Evolutionary conservation across 1,139 yeast species (phyloP).

Genomic region (Trichomonascaceae sp.): DNA sequence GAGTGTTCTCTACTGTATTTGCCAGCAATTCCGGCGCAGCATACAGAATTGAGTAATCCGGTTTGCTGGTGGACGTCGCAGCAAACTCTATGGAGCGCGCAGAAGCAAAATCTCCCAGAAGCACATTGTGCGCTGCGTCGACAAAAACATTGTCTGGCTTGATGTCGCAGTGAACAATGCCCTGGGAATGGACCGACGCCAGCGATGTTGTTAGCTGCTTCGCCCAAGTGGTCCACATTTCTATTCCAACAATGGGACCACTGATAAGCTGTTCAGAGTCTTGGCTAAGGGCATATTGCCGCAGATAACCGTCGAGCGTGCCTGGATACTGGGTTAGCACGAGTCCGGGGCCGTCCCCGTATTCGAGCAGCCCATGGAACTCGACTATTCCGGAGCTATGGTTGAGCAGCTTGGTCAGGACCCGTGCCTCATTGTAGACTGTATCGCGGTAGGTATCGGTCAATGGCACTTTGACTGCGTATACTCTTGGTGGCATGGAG

Average conservation of each 20-base stretch:
- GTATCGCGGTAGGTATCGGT: background rate
- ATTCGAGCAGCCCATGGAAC: background rate
- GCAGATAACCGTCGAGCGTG: too few relatives aligned
- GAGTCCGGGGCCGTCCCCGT: background rate
- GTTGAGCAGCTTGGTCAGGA: background rate
- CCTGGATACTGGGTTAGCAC: background rate
- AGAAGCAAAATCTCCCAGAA: conserved; percentile 15
- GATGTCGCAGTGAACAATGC: conserved; percentile 63
- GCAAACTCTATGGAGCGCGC: conserved; percentile 7
- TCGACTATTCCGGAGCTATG: background rate
- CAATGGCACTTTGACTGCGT: background rate
- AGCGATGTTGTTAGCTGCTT: conserved; percentile 41
- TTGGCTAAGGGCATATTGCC: too few relatives aligned
- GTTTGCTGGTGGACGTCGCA: background rate
- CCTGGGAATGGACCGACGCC: conserved; percentile 37
- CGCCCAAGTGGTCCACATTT: conserved; percentile 24
- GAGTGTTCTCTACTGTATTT: background rate
- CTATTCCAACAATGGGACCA: conserved; percentile 6
- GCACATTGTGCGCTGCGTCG: conserved; percentile 27
- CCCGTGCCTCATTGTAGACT: background rate
- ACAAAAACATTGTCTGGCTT: conserved; percentile 86
- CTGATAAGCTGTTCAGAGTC: background rate
- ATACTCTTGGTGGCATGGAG: background rate
- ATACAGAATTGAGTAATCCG: conserved; percentile 10
- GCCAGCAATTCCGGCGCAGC: conserved; percentile 15